Evolutionary conservation across 345 rosid genomes (phyloP), one percentile per base, ranked within the genome.

Genomic region (Turritis glabra): DNA sequence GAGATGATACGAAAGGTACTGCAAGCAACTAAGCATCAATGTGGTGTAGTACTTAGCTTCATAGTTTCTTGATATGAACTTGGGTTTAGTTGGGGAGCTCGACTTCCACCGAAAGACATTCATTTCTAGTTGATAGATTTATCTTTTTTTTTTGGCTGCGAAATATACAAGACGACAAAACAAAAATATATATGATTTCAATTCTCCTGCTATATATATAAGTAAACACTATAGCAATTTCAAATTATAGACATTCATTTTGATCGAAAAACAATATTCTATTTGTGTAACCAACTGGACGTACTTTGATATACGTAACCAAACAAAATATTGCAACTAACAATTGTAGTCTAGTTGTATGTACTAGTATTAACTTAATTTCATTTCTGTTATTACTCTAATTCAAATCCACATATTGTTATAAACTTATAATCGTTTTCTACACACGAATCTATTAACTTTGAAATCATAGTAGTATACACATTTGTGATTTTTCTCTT

Each of bases 21-120:
- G 59, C 21, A 60, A 50, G 22, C 21, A 54, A 60, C 68, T n/a
- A 50, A 17, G 67, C 48, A 59, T 47, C 75, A 57, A 5, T 14
- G 17, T n/a, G n/a, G 26, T 60, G 3, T 17, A 3, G 22, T 47
- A 33, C 40, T n/a, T n/a, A n/a, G n/a, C n/a, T 35, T 65, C 21
- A 7, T 48, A 44, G 57, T 22, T 43, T 44, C 32, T 58, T 60
- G 14, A 57, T 22, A 10, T 38, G 26, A 4, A 30, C 37, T 27
- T 15, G 13, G 19, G 21, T 55, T 17, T 53, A 32, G 65, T 43
- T 46, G 57, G 46, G 57, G 21, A 33, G 58, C 74, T 58, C 23
- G 35, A 58, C 19, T 70, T 70, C 74, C 74, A 70, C 66, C 57
- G 35, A 70, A 70, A 46, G 2, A 32, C 66, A 58, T 58, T 70